Percentiles rank a stretch among this genome's conserved stretches.
Conservation (phyloP, 495 filamentous ascomycete genomes). For the Penicillium salamii region DNA sequence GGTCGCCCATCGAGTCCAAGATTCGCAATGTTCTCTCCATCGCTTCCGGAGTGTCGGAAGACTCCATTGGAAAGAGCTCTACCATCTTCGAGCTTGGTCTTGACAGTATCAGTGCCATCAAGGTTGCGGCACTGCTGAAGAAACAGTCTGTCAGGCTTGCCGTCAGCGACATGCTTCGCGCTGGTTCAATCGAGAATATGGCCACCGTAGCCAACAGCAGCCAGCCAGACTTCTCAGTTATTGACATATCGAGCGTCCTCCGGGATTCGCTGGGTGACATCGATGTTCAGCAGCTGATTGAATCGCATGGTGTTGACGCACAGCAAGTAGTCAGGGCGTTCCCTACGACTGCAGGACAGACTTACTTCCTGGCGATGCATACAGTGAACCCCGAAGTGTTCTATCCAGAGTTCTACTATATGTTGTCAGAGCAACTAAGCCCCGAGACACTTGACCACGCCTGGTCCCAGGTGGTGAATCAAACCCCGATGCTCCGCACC, state of each 20-base stretch:
- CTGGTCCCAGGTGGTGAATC: slow-evolving; percentile 20
- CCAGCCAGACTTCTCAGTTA: slow-evolving; percentile 5
- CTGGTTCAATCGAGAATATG: slow-evolving; percentile 34
- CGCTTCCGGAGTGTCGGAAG: slow-evolving; percentile 58
- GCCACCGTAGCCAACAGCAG: slow-evolving; percentile 16
- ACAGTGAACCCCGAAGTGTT: slow-evolving; percentile 25
- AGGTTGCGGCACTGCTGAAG: slow-evolving; percentile 33
- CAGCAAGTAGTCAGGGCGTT: slow-evolving; percentile 15
- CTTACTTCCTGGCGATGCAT: slow-evolving; percentile 34
- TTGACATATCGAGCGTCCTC: slow-evolving; percentile 14
- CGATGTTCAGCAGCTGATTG: slow-evolving; percentile 15
- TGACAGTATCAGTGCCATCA: slow-evolving; percentile 86
- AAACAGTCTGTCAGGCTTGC: slow-evolving; percentile 27
- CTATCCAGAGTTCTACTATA: slow-evolving; percentile 32
- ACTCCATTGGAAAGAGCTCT: slow-evolving; percentile 57
- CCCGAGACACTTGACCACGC: slow-evolving; percentile 18
- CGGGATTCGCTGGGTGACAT: slow-evolving; percentile 13
- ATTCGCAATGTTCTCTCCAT: slow-evolving; percentile 63
- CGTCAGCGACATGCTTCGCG: slow-evolving; percentile 36
- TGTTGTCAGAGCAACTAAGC: slow-evolving; percentile 12
- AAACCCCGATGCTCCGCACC: slow-evolving; percentile 29
- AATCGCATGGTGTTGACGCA: slow-evolving; percentile 17
- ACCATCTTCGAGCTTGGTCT: slow-evolving; percentile 84
- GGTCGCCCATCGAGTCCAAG: slow-evolving; percentile 35
- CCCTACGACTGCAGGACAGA: slow-evolving; percentile 31